Conservation (phyloP, 257 asterid species). For the Orobanche coerulescens region DNA sequence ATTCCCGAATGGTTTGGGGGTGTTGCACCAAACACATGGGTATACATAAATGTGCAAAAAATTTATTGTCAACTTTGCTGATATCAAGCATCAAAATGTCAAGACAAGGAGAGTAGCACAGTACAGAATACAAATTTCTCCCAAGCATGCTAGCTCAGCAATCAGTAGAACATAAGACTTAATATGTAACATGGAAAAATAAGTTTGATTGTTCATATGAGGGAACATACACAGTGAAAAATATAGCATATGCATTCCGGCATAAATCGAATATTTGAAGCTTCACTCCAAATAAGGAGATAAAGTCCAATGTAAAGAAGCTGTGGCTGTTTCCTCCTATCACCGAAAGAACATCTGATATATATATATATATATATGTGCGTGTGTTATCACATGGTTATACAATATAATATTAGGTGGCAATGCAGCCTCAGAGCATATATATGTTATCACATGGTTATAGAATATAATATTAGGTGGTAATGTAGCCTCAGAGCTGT, state of each 20-base stretch:
- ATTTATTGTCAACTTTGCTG: no score
- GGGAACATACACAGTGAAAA: constrained; percentile 71
- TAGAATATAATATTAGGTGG: not conserved
- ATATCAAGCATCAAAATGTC: no score
- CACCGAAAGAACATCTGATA: constrained; percentile 54
- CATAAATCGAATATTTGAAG: constrained; percentile 95
- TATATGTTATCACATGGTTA: not conserved
- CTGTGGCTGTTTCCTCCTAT: constrained; percentile 69
- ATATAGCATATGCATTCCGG: constrained; percentile 97
- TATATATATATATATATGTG: constrained; percentile 4
- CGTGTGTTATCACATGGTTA: not conserved
- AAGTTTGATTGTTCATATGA: constrained; percentile 12
- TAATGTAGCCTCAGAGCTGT: constrained; percentile 17
- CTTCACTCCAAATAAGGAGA: constrained; percentile 99
- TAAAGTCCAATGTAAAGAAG: constrained; percentile 92
- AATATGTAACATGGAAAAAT: constrained; percentile 11
- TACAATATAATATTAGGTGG: not conserved
- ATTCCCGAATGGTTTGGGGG: no score
- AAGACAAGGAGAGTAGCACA: no score
- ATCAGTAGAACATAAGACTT: not conserved
- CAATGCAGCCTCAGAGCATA: constrained; percentile 12
- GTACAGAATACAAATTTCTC: no score
- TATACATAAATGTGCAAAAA: no score
- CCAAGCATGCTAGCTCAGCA: not conserved
- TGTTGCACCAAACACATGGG: no score